phyloP scores from a whole-genome alignment of 2,329 filamentous ascomycete genomes.

The Parasarocladium wereldwijsianum region DNA sequence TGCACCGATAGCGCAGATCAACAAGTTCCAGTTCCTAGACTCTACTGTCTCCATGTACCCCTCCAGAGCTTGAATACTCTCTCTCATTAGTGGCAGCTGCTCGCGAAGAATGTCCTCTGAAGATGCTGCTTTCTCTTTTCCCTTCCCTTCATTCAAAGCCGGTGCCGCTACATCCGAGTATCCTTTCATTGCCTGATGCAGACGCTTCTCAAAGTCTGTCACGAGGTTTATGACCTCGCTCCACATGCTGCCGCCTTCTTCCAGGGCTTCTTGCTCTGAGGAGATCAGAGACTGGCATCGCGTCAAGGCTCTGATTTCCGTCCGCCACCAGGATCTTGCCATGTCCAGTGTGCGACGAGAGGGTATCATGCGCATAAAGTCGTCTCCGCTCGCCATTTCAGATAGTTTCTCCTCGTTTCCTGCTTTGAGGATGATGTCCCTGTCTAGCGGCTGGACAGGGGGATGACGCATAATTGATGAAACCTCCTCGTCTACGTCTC shows the following conservation, averaged over 20 bases:
- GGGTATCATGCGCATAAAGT: conserved; percentile 46
- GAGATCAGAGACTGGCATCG: conserved; percentile 40
- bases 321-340: conserved; percentile 57
- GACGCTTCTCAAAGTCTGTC: conserved; percentile 47
- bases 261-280: conserved; percentile 48
- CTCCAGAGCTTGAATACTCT: conserved; percentile 39
- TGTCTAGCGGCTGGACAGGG: conserved; percentile 36
- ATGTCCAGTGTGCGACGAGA: conserved; percentile 54
- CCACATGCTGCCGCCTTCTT: conserved; percentile 56
- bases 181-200: conserved; percentile 38
- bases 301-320: conserved; percentile 42
- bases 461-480: conserved; percentile 42
- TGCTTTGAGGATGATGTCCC: conserved; percentile 21
- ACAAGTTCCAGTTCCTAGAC: conserved; percentile 53
- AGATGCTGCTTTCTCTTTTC: conserved; percentile 15
- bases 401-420: not conserved
- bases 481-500: conserved; percentile 50
- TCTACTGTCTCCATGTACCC: conserved; percentile 39
- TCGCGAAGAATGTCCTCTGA: conserved; percentile 24
- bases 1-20: conserved; percentile 62
- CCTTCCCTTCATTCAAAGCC: conserved; percentile 9
- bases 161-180: conserved; percentile 6
- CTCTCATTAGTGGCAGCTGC: conserved; percentile 41
- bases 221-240: conserved; percentile 43
- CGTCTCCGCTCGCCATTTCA: conserved; percentile 21